These are phyloP conservation scores for Puccinia triticina DNA, from an alignment of 1,284 basidiomycete genomes.

Conservation along the genomic window DNA sequence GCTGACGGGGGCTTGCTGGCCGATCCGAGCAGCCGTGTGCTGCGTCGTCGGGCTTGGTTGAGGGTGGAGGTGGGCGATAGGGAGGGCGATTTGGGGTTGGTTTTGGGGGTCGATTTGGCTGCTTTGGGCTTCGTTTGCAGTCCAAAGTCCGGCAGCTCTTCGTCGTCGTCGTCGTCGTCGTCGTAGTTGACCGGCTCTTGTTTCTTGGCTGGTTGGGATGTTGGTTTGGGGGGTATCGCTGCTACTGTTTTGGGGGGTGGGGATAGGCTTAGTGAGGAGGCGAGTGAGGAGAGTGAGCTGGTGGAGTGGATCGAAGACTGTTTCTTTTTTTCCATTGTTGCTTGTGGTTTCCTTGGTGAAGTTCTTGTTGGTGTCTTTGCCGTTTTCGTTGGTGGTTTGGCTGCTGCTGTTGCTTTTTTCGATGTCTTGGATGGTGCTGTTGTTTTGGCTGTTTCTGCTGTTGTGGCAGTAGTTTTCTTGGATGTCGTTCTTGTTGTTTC, in stretches of 20 bases:
- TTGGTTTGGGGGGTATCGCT: neutral
- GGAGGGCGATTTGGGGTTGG: neutral
- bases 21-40: neutral
- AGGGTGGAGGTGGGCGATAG: neutral
- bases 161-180: neutral
- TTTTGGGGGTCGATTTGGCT: neutral
- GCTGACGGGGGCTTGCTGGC: neutral
- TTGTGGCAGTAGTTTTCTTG: no score
- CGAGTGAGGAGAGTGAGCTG: conserved; percentile 18
- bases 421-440: no score
- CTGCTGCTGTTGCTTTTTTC: no score
- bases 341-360: neutral
- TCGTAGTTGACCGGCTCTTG: neutral
- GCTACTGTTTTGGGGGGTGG: no score
- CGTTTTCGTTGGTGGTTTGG: no score
- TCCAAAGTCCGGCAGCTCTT: neutral
- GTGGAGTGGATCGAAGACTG: neutral
- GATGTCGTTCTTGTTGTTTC: no score
- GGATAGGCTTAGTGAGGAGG: neutral
- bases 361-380: neutral
- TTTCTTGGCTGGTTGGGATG: neutral
- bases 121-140: neutral
- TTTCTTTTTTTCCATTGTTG: neutral
- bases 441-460: no score
- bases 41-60: neutral